Percentiles rank a stretch among this genome's conserved stretches.
Conservation (phyloP, 2,329 filamentous ascomycete species). For the Verticillium albo-atrum region DNA sequence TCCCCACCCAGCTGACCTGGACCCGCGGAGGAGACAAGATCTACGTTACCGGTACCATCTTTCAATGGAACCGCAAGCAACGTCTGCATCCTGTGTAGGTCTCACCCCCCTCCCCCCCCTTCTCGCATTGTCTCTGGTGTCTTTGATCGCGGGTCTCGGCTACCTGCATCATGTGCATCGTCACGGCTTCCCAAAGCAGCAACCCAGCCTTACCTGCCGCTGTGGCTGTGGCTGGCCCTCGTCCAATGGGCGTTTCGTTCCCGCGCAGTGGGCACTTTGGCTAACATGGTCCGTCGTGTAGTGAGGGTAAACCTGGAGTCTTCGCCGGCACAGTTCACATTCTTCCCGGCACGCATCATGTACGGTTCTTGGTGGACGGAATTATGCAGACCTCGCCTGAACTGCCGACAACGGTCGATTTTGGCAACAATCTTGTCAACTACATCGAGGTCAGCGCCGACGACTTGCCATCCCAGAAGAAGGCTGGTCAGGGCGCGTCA, state of each 20-base stretch:
- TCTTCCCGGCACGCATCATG: constrained; percentile 89
- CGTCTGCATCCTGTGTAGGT: constrained; percentile 80
- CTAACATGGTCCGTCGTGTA: constrained; percentile 19
- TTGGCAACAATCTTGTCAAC: constrained; percentile 96
- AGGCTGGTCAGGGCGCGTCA: constrained; percentile 18
- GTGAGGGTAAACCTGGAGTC: constrained; percentile 54
- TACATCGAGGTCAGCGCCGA: constrained; percentile 91
- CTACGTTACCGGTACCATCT: constrained; percentile 96
- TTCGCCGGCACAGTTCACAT: constrained; percentile 78
- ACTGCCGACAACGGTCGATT: constrained; percentile 92
- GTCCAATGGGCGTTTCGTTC: no score
- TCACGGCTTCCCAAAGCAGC: background rate
- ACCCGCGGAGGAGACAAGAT: constrained; percentile 77
- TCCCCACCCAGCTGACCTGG: constrained; percentile 87
- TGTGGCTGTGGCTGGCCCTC: no score
- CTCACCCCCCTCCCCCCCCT: background rate
- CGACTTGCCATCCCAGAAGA: constrained; percentile 46
- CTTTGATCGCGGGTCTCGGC: constrained; percentile 6
- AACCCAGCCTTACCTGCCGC: no score
- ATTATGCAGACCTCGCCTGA: constrained; percentile 86
- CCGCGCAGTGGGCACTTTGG: background rate
- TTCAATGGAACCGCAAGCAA: constrained; percentile 95
- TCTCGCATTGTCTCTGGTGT: background rate
- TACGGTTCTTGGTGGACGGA: constrained; percentile 93
- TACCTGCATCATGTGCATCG: constrained; percentile 10